Percentiles rank a stretch among this genome's conserved stretches.
These are phyloP conservation scores for Xylaria curta DNA, from an alignment of 495 filamentous ascomycete genomes.

Conservation along the genomic window DNA sequence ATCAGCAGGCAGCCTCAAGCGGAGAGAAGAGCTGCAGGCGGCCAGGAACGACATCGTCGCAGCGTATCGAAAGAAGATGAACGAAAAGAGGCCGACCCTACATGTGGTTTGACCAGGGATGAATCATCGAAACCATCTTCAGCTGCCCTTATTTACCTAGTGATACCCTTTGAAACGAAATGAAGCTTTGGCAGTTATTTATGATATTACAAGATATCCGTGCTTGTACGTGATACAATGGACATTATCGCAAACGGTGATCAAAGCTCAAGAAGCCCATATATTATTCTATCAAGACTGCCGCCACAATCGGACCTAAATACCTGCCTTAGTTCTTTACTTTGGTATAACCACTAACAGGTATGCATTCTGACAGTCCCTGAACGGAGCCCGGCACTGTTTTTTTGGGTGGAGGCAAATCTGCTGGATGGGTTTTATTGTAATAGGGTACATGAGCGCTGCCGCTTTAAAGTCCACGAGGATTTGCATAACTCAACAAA, in stretches of 20 bases:
- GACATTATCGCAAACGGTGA: neutral
- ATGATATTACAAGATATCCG: neutral
- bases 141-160: neutral
- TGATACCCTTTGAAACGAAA: constrained; percentile 25
- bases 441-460: too few species aligned
- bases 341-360: too few species aligned
- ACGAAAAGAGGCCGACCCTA: constrained; percentile 55
- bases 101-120: constrained; percentile 10
- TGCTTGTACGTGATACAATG: neutral
- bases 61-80: constrained; percentile 82
- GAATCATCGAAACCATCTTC: neutral
- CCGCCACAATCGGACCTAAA: neutral
- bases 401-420: too few species aligned
- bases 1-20: constrained; percentile 76
- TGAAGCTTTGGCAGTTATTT: neutral
- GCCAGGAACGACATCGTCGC: constrained; percentile 80
- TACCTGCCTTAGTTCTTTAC: too few species aligned
- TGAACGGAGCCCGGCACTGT: neutral
- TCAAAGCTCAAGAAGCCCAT: neutral
- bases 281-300: neutral
- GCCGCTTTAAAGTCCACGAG: too few species aligned
- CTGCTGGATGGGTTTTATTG: too few species aligned
- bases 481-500: too few species aligned
- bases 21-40: constrained; percentile 79
- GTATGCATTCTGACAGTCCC: neutral